Percentiles rank a stretch among this genome's conserved stretches.
Evolutionary conservation across 805 yeast genomes (phyloP).

Genomic region (Teunomyces gatunensis): DNA sequence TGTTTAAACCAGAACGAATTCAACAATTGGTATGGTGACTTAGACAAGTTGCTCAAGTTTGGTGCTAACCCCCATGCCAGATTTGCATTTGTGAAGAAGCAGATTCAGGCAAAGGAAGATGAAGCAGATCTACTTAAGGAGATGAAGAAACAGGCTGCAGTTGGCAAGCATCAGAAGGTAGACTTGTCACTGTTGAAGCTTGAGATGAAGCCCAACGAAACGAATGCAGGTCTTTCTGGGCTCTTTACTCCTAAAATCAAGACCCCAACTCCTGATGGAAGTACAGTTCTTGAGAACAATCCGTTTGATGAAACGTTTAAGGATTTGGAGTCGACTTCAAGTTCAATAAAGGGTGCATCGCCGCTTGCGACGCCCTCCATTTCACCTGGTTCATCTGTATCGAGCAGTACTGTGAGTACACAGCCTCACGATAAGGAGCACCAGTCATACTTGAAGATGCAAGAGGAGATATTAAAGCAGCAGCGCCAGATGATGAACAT

Average conservation of each 20-base stretch:
- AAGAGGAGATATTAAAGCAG: slow-evolving; percentile 35
- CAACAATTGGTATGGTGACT: slow-evolving; percentile 53
- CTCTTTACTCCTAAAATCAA: slow-evolving; percentile 36
- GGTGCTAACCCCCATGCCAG: slow-evolving; percentile 46
- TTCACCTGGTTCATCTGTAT: background rate
- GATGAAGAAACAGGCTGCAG: background rate
- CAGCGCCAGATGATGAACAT: slow-evolving; percentile 31
- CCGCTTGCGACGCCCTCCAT: background rate
- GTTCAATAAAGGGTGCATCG: background rate
- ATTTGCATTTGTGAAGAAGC: slow-evolving; percentile 45
- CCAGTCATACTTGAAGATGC: slow-evolving; percentile 35
- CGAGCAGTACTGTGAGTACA: background rate
- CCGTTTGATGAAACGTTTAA: slow-evolving; percentile 36
- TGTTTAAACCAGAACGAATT: slow-evolving; percentile 45
- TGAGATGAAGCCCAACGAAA: slow-evolving; percentile 2
- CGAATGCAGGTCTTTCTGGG: slow-evolving; percentile 25
- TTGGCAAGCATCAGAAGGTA: background rate
- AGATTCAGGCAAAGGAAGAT: slow-evolving; percentile 26
- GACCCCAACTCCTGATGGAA: slow-evolving; percentile 39
- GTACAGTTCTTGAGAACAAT: slow-evolving; percentile 34
- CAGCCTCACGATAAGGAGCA: slow-evolving; percentile 26
- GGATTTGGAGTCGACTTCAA: background rate
- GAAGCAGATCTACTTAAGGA: slow-evolving; percentile 7
- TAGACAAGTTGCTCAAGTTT: slow-evolving; percentile 50
- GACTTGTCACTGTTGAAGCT: background rate